Conservation (phyloP, 345 rosid genomes). For the Eucalyptus guilfoylei region DNA sequence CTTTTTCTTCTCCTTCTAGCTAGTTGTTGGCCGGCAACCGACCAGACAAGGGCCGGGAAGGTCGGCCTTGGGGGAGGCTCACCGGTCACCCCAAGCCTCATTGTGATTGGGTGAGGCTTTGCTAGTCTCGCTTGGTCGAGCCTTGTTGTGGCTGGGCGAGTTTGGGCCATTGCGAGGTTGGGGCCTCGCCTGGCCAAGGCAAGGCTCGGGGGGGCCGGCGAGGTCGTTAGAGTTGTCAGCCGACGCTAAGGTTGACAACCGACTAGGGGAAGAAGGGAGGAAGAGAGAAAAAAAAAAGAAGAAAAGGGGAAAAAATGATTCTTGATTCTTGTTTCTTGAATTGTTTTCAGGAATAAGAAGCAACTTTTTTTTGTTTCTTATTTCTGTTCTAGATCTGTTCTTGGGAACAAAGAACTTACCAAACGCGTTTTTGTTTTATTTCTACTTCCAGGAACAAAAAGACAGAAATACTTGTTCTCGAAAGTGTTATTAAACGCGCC, state of each 20-base stretch:
- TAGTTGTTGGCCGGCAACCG: fast-evolving
- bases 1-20: no score
- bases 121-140: no score
- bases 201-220: fast-evolving
- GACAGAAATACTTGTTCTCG: no score
- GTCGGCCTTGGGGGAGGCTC: no score
- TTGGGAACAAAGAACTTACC: no score
- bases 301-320: fast-evolving
- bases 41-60: no score
- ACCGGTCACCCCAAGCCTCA: fast-evolving
- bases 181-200: fast-evolving
- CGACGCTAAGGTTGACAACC: fast-evolving
- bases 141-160: fast-evolving
- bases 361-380: fast-evolving
- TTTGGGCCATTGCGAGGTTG: fast-evolving
- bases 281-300: no score
- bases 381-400: fast-evolving
- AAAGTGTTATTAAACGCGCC: no score
- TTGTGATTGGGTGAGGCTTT: no score
- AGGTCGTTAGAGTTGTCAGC: fast-evolving
- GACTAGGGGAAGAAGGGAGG: no score
- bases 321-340: no score
- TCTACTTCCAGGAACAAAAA: no score
- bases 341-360: fast-evolving
- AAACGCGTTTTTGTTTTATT: fast-evolving